Base-by-base conservation (phyloP, 371 early-diverging fungal genomes). In the Syncephalastrum sp. region DNA sequence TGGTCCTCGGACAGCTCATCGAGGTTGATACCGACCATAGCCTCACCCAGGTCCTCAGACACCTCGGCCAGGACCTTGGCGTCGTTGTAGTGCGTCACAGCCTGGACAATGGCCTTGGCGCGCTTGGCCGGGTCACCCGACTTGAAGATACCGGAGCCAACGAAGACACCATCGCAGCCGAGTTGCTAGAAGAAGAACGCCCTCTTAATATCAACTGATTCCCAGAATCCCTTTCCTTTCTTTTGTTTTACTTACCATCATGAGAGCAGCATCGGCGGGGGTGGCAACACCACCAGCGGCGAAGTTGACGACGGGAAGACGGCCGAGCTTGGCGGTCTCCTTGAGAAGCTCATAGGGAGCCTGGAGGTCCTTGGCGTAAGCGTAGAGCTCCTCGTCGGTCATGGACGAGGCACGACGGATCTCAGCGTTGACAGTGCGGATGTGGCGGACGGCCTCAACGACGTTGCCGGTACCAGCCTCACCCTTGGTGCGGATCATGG, bases 401-500 rank as follows among this genome's bases (percentile, higher is more conserved):
- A 88, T 87, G 65, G 74, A 57, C 54, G 83, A 69, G 42, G 91
- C 89, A 57, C 83, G 84, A 50, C 92, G 84, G 71, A 97, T 95
- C 72, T 96, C 92, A 42, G 79, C 57, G 72, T 81, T 84, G 63
- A 96, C 84, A 17, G 91, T 92, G 52, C 97, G 86, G 59, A 90
- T 91, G 71, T 98, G 96, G 65, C 93, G 87, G 61, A 98, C 98
- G 56, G 98, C 98, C 74, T 98, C 91, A 42, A 96, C 90, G 56
- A 97, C 94, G 65, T 97, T 89, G 56, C 96, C 96, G 29, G 97
- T 96, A 59, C 98, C 97, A 52, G 97, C 97, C 75, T 96, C 98
- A 72, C 98, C 98, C 89, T 96, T 97, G 61, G 98, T 97, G 66
- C 97, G 91, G 83, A 94, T 93, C 91, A 97, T 93, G 63, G 96